Percentiles rank a stretch among this genome's conserved stretches.
Conservation (phyloP, 495 filamentous ascomycete genomes). For the Jackrogersella minutella region DNA sequence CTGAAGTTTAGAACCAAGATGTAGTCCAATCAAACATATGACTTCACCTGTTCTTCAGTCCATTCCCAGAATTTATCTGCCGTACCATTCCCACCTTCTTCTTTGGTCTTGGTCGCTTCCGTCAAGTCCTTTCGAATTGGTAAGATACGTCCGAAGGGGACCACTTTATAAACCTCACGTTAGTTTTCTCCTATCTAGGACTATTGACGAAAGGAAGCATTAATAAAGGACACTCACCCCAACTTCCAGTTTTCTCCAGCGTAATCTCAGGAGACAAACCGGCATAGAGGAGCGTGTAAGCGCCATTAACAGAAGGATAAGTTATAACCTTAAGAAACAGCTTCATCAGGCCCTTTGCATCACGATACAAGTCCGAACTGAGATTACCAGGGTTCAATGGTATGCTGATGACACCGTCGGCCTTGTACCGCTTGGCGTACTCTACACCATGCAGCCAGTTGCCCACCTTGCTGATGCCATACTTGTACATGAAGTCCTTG, state of each 20-base stretch:
- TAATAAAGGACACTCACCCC: too few relatives aligned
- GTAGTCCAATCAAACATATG: too few relatives aligned
- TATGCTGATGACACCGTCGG: constrained; percentile 46
- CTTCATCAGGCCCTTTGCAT: too few relatives aligned
- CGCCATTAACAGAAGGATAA: too few relatives aligned
- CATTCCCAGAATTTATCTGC: not conserved
- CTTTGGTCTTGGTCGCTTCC: not conserved
- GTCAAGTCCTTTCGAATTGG: not conserved
- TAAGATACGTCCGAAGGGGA: too few relatives aligned
- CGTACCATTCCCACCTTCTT: not conserved
- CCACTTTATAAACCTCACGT: too few relatives aligned
- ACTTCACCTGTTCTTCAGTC: too few relatives aligned
- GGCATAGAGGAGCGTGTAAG: constrained; percentile 57
- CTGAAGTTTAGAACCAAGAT: too few relatives aligned
- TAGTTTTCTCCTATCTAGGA: too few relatives aligned
- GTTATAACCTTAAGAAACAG: too few relatives aligned
- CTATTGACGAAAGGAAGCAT: too few relatives aligned
- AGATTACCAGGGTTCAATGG: constrained; percentile 52
- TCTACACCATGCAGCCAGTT: constrained; percentile 46
- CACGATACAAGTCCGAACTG: constrained; percentile 34
- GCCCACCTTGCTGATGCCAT: constrained; percentile 49
- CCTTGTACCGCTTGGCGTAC: constrained; percentile 28
- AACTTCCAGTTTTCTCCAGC: too few relatives aligned
- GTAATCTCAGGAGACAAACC: constrained; percentile 51
- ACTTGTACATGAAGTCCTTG: constrained; percentile 38